A percentile compares a stretch with the other conserved stretches of the same genome.
Evolutionary conservation across 805 yeast genomes (phyloP).

Genomic region (Metschnikowia cubensis): DNA sequence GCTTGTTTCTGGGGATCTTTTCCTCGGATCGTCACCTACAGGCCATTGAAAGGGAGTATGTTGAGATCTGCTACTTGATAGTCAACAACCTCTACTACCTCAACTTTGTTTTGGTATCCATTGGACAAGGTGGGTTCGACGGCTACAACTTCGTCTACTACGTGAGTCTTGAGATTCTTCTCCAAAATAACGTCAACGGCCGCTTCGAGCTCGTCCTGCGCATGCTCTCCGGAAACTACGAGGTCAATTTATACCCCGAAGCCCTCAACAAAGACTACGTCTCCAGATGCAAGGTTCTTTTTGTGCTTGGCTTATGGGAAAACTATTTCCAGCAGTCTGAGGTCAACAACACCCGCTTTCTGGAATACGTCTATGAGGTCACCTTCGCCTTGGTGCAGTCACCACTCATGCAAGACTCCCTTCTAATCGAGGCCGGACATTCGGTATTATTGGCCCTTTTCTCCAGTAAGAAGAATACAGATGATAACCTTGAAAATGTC

Average conservation of each 20-base stretch:
- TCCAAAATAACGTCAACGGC: slow-evolving; percentile 18
- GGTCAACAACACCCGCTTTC: slow-evolving; percentile 16
- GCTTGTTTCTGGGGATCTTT: slow-evolving; percentile 18
- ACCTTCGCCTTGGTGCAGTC: slow-evolving; percentile 31
- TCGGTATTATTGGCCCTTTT: slow-evolving; percentile 46
- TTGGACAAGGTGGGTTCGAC: slow-evolving; percentile 65
- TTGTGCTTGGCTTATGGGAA: slow-evolving; percentile 47
- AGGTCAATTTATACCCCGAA: slow-evolving; percentile 27
- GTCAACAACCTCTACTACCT: slow-evolving; percentile 41
- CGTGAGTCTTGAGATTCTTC: slow-evolving; percentile 41
- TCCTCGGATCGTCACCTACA: slow-evolving; percentile 12
- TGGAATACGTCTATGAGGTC: slow-evolving; percentile 25
- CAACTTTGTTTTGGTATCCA: slow-evolving; percentile 46
- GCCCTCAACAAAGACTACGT: slow-evolving; percentile 26
- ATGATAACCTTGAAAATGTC: slow-evolving; percentile 18
- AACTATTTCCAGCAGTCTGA: slow-evolving; percentile 33
- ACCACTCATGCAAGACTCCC: slow-evolving; percentile 18
- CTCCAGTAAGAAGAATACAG: slow-evolving; percentile 22
- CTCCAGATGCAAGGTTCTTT: slow-evolving; percentile 39
- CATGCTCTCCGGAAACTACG: slow-evolving; percentile 33
- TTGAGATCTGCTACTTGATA: slow-evolving; percentile 26
- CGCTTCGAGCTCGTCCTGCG: slow-evolving; percentile 20
- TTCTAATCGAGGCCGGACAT: slow-evolving; percentile 58
- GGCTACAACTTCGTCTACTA: slow-evolving; percentile 58
- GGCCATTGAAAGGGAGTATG: slow-evolving; percentile 24